Conservation (phyloP, 768 basidiomycete genomes). For the Pleurotus tuoliensis region DNA sequence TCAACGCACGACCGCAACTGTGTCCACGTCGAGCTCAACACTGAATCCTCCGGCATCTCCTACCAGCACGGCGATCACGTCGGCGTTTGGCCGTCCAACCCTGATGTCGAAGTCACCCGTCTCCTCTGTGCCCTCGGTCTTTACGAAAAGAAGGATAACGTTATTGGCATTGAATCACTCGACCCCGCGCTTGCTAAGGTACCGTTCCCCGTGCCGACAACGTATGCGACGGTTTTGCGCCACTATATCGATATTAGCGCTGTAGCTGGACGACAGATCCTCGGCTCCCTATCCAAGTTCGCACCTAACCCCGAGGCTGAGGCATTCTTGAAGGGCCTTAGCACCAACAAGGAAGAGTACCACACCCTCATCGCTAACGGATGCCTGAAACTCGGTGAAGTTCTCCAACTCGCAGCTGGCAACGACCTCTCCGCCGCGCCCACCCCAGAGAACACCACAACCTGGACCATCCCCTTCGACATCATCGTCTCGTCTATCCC, state of each 20-base stretch:
- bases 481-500: constrained; percentile 91
- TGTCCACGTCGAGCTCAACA: constrained; percentile 90
- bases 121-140: constrained; percentile 85
- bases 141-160: constrained; percentile 70
- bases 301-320: constrained; percentile 81
- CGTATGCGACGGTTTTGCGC: constrained; percentile 87
- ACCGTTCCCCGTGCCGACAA: constrained; percentile 97
- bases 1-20: constrained; percentile 79
- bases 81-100: constrained; percentile 95
- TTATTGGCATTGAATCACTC: constrained; percentile 93
- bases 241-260: constrained; percentile 98
- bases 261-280: constrained; percentile 90
- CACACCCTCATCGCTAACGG: constrained; percentile 69
- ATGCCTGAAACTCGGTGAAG: constrained; percentile 89
- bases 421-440: constrained; percentile 59
- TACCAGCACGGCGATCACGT: constrained; percentile 99
- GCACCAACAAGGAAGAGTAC: constrained; percentile 86
- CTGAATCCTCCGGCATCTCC: constrained; percentile 93
- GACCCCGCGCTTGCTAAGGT: constrained; percentile 98
- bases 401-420: constrained; percentile 86
- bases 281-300: constrained; percentile 82
- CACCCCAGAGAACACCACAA: constrained; percentile 71
- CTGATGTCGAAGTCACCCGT: constrained; percentile 87
- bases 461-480: constrained; percentile 95
- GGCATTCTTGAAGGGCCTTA: constrained; percentile 68